Percentiles rank a stretch among this genome's conserved stretches.
Evolutionary conservation across 2,329 filamentous ascomycete species (phyloP).

Genomic region (Alternaria ethzedia): DNA sequence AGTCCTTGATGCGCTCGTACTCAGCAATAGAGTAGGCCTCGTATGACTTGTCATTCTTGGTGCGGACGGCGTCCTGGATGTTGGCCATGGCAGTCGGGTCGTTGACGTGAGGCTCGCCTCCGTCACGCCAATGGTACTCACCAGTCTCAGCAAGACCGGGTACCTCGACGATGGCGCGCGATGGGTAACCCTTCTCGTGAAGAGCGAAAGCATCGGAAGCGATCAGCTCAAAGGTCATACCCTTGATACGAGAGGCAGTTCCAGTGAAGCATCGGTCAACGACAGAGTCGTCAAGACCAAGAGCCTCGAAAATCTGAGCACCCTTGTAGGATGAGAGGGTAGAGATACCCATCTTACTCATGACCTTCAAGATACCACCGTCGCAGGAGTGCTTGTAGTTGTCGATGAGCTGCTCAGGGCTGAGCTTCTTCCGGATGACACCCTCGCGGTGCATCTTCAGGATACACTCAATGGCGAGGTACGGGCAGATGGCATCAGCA

Average conservation of each 20-base stretch:
- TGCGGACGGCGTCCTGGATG: slow-evolving; percentile 93
- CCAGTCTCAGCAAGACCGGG: slow-evolving; percentile 88
- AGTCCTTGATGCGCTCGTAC: slow-evolving; percentile 96
- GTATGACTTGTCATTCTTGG: slow-evolving; percentile 98
- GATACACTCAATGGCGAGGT: slow-evolving; percentile 94
- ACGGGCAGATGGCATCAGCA: slow-evolving; percentile 92
- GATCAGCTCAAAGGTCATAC: slow-evolving; percentile 91
- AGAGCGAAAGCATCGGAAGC: slow-evolving; percentile 94
- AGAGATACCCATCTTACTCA: slow-evolving; percentile 99
- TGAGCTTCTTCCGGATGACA: slow-evolving; percentile 87
- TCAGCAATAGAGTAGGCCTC: slow-evolving; percentile 93
- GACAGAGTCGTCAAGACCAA: slow-evolving; percentile 89
- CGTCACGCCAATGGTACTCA: slow-evolving; percentile 98
- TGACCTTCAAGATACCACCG: slow-evolving; percentile 96
- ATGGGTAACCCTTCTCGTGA: slow-evolving; percentile 91
- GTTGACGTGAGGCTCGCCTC: slow-evolving; percentile 93
- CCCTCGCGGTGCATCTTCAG: slow-evolving; percentile 95
- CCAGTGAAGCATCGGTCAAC: slow-evolving; percentile 95
- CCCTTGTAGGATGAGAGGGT: slow-evolving; percentile 97
- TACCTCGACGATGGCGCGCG: slow-evolving; percentile 75
- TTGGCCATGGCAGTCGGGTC: slow-evolving; percentile 95
- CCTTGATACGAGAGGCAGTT: slow-evolving; percentile 91
- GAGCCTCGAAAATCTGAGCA: slow-evolving; percentile 95
- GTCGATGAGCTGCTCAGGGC: slow-evolving; percentile 80
- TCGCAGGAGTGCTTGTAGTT: slow-evolving; percentile 98